Conservation (phyloP, 208 protist genomes). For the Leishmania turanica region DNA sequence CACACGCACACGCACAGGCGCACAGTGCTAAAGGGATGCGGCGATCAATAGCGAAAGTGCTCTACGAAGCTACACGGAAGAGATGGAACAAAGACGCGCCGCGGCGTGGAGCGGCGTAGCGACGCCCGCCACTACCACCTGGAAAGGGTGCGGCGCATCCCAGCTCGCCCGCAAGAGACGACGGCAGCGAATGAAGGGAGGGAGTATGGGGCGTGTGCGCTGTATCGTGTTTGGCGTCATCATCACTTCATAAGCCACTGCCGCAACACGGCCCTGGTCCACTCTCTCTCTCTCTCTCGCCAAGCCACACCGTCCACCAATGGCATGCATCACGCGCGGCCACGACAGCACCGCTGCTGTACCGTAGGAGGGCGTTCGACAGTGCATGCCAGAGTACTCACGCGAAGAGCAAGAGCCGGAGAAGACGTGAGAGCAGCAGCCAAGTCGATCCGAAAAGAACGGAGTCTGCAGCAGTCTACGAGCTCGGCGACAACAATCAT, state of each 20-base stretch:
- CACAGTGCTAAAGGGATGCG: too few relatives aligned
- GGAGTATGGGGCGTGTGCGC: background rate
- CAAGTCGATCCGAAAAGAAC: background rate
- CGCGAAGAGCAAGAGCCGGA: background rate
- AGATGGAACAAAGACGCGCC: background rate
- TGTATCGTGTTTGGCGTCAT: background rate
- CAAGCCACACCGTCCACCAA: background rate
- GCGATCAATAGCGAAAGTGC: background rate
- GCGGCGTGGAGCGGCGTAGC: background rate
- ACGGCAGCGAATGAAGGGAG: too few relatives aligned
- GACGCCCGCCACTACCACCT: background rate
- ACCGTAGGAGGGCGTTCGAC: background rate
- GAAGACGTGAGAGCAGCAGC: background rate
- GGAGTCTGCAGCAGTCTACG: background rate
- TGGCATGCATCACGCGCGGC: background rate
- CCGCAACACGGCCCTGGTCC: too few relatives aligned
- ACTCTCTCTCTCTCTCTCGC: too few relatives aligned
- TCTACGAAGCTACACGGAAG: background rate
- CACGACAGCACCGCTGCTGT: background rate
- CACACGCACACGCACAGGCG: too few relatives aligned
- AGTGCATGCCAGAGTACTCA: background rate
- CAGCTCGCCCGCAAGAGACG: background rate
- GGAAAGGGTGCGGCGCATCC: background rate
- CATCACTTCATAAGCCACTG: background rate
- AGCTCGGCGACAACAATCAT: background rate